Evolutionary conservation across 495 filamentous ascomycete genomes (phyloP), one percentile per base, ranked within the genome.

Genomic region (Hyaloscypha hepaticicola): DNA sequence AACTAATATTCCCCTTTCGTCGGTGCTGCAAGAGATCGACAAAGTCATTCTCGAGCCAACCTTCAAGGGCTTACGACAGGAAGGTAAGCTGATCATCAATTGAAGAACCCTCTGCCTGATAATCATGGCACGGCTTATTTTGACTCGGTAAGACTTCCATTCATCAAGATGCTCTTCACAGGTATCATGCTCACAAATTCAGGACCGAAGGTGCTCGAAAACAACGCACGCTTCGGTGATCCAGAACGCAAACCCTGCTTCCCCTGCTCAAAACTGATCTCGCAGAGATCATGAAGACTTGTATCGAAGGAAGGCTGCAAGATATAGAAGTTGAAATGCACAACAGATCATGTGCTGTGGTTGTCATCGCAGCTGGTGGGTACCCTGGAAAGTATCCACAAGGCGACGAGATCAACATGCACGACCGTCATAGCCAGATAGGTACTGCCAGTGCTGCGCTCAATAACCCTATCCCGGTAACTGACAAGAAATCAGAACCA

Each of bases 141-240:
- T 90, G 82, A 86, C 69, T 82, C 81, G 67, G 90, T 93, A 69
- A 84, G 88, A 79, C 79, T 78, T 74, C 89, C 90, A 34, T 96
- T 97, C 72, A 81, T 85, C 61, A 94, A 94, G 67, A 84, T 92
- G 61, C 83, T 97, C 28, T 98, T 97, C 76, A 97, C 94, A 14
- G 94, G 93, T 33, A 78, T 97, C 12, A 97, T 97, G 93, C 90
- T 98, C 77, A 96, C 93, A 53, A 83, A 87, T 69, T 76, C 83
- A 63, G 93, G 94, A 1, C 88, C 93, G 8, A 93, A 91, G 78
- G 87, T 90, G 5, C 85, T 97, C 19, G 94, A 97, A 75, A 97
- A 98, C 78, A 97, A 97, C 69, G 93, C 96, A 55, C 88, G 93
- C 49, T 96, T 96, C 64, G 94, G 93, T 48, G 93, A 98, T 69